Percentiles rank a stretch among this genome's conserved stretches.
These are phyloP conservation scores for Ustilago curta DNA, from an alignment of 1,284 basidiomycete species.

Conservation along the genomic window DNA sequence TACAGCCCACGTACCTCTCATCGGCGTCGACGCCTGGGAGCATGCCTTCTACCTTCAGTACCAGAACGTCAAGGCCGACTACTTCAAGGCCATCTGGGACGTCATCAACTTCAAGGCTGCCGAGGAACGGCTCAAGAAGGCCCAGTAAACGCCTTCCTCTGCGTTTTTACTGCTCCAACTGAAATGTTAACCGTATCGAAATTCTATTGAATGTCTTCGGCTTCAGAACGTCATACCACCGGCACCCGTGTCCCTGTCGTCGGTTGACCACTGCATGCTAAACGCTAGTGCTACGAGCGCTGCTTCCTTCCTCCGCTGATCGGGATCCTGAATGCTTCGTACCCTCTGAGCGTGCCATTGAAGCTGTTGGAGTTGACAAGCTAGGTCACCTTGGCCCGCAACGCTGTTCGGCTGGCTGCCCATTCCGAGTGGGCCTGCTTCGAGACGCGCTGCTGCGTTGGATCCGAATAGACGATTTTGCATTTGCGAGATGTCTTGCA, in stretches of 20 bases:
- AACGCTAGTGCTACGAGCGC: constrained; percentile 49
- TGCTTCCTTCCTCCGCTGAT: constrained; percentile 41
- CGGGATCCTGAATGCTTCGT: constrained; percentile 40
- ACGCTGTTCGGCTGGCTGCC: neutral
- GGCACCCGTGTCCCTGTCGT: neutral
- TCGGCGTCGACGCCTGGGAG: constrained; percentile 69
- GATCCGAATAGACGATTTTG: constrained; percentile 26
- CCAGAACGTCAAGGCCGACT: constrained; percentile 68
- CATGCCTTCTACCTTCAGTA: constrained; percentile 69
- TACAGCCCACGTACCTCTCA: constrained; percentile 62
- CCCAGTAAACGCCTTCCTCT: constrained; percentile 32
- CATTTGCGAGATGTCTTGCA: constrained; percentile 32
- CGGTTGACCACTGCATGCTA: constrained; percentile 42
- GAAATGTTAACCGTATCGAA: neutral
- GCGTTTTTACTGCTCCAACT: neutral
- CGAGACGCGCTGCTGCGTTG: constrained; percentile 17
- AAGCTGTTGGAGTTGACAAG: constrained; percentile 32
- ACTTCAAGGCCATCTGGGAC: constrained; percentile 69
- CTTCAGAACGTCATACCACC: constrained; percentile 25
- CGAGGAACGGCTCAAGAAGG: constrained; percentile 65
- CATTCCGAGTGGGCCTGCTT: constrained; percentile 21
- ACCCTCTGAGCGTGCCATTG: constrained; percentile 49
- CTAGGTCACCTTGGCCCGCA: constrained; percentile 19
- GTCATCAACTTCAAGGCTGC: constrained; percentile 69
- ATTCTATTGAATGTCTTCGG: neutral